Evolutionary conservation across 495 filamentous ascomycete species (phyloP).

Genomic region (Neurospora sublineolata): DNA sequence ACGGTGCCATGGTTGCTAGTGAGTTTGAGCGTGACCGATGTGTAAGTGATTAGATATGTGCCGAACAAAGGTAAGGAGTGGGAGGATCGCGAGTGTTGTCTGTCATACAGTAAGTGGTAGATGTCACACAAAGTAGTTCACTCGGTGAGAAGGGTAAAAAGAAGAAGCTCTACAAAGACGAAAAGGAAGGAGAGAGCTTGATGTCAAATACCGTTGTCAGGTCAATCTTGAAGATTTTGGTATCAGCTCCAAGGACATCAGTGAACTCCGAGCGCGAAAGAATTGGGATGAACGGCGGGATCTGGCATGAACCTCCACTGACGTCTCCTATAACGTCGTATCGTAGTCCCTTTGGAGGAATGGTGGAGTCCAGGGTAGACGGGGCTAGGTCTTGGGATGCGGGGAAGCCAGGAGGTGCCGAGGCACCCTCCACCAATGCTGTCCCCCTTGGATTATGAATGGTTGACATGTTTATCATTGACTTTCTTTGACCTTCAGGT

Average conservation of each 20-base stretch:
- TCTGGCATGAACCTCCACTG: background rate
- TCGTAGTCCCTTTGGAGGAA: background rate
- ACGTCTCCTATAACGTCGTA: background rate
- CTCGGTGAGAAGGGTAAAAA: background rate
- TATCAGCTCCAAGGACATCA: background rate
- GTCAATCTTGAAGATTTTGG: background rate
- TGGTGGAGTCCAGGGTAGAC: constrained; percentile 5
- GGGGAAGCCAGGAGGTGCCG: constrained; percentile 3
- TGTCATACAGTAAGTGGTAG: background rate
- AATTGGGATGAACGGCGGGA: background rate
- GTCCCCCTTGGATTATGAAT: background rate
- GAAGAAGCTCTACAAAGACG: background rate
- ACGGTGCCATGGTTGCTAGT: background rate
- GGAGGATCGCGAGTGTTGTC: background rate
- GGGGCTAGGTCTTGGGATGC: constrained; percentile 2
- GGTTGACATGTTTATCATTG: background rate
- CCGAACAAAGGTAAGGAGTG: background rate
- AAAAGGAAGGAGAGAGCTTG: background rate
- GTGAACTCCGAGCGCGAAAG: background rate
- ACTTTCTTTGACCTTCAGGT: background rate
- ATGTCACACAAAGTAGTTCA: background rate
- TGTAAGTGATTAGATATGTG: background rate
- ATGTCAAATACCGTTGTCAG: background rate
- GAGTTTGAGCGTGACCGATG: background rate
- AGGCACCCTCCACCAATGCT: constrained; percentile 1